Base-by-base conservation (phyloP, 345 rosid species). In the Ceriops zippeliana region DNA sequence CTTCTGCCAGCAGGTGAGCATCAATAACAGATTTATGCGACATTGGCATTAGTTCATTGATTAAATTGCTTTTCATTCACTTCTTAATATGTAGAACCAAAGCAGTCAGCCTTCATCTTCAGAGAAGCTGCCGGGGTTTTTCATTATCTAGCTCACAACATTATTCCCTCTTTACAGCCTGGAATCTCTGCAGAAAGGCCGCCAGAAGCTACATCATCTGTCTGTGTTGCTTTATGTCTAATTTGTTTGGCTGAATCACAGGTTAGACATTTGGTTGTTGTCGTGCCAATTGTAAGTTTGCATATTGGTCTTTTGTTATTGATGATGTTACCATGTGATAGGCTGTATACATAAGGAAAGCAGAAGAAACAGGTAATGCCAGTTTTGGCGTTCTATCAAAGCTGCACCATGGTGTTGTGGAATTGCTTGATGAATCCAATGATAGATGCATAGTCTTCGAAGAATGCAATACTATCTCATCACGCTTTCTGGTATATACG, bases 191-290 rank as follows among this genome's bases (percentile, higher is more conserved):
- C 66, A 52, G 86, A 84, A 69, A 84, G 78, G 82, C 84, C 89
- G 46, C 87, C 84, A 0, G 97, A 91, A 65, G 84, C 88, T 75
- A 80, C 83, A 28, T 63, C 85, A 52, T 80, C 79, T 34, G 74
- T 89, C 65, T 80, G 81, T 75, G 51, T 78, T 54, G 81, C 84
- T 31, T 79, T 89, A 79, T 85, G 83, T 65, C 86, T 85, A 52
- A 81, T 91, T 71, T 91, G 93, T 74, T 79, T 91, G 84, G 96
- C 97, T 61, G 91, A 91, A 70, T 96, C 93, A 22, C 97, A 91
- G 93, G 95, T 87, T 51, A 72, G 84, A 63, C 38, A 34, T 66
- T 58, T 35, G 26, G 31, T 61, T 42, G 16, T 52, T 34, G 28
- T 30, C 65, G 5, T 46, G 16, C 49, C 22, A 22, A 17, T 56